Evolutionary conservation across 352 stramenopile species (phyloP).

Genomic region (Aphanomyces stellatus): DNA sequence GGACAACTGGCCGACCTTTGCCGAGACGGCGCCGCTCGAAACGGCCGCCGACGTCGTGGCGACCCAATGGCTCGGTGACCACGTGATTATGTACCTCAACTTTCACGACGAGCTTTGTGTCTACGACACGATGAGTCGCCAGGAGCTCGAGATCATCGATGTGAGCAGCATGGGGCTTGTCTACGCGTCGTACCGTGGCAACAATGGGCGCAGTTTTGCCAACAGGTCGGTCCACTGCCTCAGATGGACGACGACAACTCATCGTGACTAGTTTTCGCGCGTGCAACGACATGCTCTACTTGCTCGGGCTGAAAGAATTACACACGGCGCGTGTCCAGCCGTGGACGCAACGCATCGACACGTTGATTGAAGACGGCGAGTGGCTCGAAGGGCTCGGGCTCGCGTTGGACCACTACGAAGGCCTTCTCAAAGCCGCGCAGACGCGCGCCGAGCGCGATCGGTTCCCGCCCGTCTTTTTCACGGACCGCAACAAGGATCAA

Average conservation of each 20-base stretch:
- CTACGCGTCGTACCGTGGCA: constrained; percentile 87
- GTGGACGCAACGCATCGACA: constrained; percentile 90
- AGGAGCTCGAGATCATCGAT: constrained; percentile 91
- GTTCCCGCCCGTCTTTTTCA: constrained; percentile 84
- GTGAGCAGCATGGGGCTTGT: constrained; percentile 90
- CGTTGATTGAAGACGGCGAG: constrained; percentile 92
- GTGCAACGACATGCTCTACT: constrained; percentile 89
- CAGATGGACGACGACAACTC: constrained; percentile 13
- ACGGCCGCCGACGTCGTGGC: constrained; percentile 84
- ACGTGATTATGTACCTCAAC: constrained; percentile 93
- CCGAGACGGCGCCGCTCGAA: constrained; percentile 90
- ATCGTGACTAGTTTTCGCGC: constrained; percentile 55
- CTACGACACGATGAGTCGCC: constrained; percentile 94
- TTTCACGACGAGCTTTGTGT: constrained; percentile 94
- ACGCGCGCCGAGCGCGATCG: constrained; percentile 74
- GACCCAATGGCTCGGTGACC: constrained; percentile 93
- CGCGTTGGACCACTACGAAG: constrained; percentile 94
- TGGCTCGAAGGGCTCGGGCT: constrained; percentile 95
- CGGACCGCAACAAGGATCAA: constrained; percentile 82
- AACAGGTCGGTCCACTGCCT: constrained; percentile 35
- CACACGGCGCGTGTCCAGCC: constrained; percentile 86
- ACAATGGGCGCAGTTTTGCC: constrained; percentile 69
- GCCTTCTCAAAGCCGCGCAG: constrained; percentile 68
- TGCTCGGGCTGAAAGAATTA: constrained; percentile 90
- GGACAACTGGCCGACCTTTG: constrained; percentile 92